Percentiles rank a stretch among this genome's conserved stretches.
phyloP scores from a whole-genome alignment of 2,329 filamentous ascomycete species.

The Colletotrichum tabaci region DNA sequence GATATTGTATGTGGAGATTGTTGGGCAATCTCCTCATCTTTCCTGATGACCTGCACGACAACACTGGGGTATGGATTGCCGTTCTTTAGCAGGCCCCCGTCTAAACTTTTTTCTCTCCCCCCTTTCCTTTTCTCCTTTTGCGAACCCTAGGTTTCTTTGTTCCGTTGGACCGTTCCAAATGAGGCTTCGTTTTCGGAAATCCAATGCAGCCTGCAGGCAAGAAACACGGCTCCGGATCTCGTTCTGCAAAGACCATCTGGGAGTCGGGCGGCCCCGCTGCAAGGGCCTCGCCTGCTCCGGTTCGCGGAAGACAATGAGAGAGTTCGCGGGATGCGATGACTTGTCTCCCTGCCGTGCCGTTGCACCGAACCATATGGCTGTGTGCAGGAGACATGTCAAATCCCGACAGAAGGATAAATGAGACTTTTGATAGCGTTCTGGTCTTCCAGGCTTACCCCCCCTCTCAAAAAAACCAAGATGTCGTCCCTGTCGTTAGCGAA shows the following conservation, averaged over 20 bases:
- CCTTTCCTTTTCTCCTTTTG: neutral
- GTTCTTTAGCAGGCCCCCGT: conserved; percentile 10
- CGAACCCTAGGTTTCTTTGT: neutral
- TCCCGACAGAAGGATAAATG: conserved; percentile 23
- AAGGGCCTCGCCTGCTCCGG: conserved; percentile 37
- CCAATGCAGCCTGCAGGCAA: conserved; percentile 24
- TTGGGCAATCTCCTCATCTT: conserved; percentile 27
- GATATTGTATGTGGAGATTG: conserved; percentile 43
- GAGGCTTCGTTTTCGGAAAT: conserved; percentile 3
- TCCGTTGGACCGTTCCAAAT: neutral
- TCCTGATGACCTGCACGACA: conserved; percentile 24
- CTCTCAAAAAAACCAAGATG: neutral
- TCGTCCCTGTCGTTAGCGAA: conserved; percentile 2
- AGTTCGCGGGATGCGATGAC: conserved; percentile 42
- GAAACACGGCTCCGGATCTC: conserved; percentile 24
- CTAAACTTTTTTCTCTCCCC: conserved; percentile 31
- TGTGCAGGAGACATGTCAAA: conserved; percentile 31
- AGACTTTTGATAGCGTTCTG: conserved; percentile 28
- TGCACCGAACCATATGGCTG: neutral
- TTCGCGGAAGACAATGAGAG: conserved; percentile 36
- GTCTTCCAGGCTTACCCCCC: neutral
- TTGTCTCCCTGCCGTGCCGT: conserved; percentile 23
- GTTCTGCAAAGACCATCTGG: conserved; percentile 25
- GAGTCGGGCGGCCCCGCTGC: conserved; percentile 9
- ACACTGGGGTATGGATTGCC: conserved; percentile 28